Evolutionary conservation across 306 rosid genomes (phyloP).

Genomic region (Prunus dulcis): DNA sequence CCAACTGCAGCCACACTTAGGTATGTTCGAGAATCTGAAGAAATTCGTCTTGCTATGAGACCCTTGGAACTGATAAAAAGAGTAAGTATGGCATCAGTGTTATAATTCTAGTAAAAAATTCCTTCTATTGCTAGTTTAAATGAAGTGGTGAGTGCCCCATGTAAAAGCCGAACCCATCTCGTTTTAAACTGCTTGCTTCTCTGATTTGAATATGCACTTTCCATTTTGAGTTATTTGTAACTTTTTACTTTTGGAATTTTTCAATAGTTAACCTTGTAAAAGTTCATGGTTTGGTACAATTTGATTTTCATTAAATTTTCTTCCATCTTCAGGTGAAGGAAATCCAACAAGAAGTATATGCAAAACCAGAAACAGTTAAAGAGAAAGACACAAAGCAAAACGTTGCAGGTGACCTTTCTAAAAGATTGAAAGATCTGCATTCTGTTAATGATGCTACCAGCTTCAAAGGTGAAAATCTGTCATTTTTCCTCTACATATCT

Average conservation of each 20-base stretch:
- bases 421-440: conserved; percentile 82
- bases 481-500: conserved; percentile 4
- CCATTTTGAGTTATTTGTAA: background rate
- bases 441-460: conserved; percentile 81
- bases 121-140: background rate
- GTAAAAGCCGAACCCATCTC: background rate
- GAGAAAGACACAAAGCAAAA: conserved; percentile 73
- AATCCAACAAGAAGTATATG: conserved; percentile 70
- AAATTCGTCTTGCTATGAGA: conserved; percentile 82
- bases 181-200: background rate
- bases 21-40: conserved; percentile 74
- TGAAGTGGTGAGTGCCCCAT: background rate
- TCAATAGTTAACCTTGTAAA: background rate
- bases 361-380: conserved; percentile 51
- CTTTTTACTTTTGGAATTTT: no score
- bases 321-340: conserved; percentile 66
- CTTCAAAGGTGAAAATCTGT: conserved; percentile 58
- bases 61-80: conserved; percentile 90
- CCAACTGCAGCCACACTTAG: conserved; percentile 62
- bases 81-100: conserved; percentile 48
- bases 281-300: background rate
- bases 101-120: background rate
- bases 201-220: background rate
- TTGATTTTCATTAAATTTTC: conserved; percentile 14
- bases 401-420: conserved; percentile 89